Evolutionary conservation across 805 yeast species (phyloP).

Genomic region (Ogataea henricii): DNA sequence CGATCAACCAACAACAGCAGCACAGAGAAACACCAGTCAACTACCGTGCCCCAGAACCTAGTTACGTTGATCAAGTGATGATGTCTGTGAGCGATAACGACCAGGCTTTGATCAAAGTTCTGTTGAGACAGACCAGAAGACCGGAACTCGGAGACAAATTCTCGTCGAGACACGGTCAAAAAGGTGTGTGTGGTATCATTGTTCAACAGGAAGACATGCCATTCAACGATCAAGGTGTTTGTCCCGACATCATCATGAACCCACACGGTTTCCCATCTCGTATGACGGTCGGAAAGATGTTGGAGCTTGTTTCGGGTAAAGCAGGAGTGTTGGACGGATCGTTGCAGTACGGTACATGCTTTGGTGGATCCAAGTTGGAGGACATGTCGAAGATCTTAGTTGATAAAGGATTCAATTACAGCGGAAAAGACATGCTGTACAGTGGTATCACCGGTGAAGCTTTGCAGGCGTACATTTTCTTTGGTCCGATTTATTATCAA

Average conservation of each 20-base stretch:
- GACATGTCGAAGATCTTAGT: constrained; percentile 92
- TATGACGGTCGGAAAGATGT: constrained; percentile 99
- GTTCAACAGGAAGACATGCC: constrained; percentile 97
- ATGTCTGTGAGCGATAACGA: constrained; percentile 95
- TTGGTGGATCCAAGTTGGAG: constrained; percentile 95
- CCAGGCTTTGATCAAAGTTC: constrained; percentile 89
- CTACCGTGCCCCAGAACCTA: constrained; percentile 94
- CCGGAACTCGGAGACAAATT: constrained; percentile 98
- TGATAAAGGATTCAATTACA: constrained; percentile 88
- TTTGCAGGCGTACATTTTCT: constrained; percentile 94
- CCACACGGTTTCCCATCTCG: constrained; percentile 99
- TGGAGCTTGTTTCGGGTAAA: constrained; percentile 93
- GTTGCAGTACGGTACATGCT: constrained; percentile 95
- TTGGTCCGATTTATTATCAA: constrained; percentile 98
- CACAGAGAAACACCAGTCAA: constrained; percentile 90
- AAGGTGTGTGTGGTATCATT: constrained; percentile 98
- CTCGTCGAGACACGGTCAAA: constrained; percentile 97
- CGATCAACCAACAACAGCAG: constrained; percentile 39
- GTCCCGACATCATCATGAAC: constrained; percentile 96
- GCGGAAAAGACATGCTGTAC: constrained; percentile 97
- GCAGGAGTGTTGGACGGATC: constrained; percentile 95
- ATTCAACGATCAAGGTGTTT: constrained; percentile 86
- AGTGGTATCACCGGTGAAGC: constrained; percentile 98
- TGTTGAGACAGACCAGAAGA: constrained; percentile 91
- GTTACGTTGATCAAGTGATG: constrained; percentile 96